Conservation (phyloP, 345 rosid species). For the Salix dunnii region DNA sequence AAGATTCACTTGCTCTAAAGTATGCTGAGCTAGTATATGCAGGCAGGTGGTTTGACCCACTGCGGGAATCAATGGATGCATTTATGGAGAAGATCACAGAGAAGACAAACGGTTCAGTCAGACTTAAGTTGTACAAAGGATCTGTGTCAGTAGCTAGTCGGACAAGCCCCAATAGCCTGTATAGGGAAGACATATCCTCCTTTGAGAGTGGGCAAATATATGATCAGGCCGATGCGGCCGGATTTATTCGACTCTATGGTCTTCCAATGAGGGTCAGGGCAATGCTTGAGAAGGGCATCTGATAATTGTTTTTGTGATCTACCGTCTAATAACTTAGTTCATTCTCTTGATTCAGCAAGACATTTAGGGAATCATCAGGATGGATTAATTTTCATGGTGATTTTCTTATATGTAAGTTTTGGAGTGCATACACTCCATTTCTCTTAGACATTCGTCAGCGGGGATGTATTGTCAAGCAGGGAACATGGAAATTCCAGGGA, state of each 20-base stretch:
- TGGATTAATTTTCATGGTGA: not conserved
- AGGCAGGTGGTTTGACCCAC: conserved; percentile 92
- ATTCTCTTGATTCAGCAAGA: not conserved
- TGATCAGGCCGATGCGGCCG: conserved; percentile 91
- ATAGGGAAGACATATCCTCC: conserved; percentile 84
- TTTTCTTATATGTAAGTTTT: not conserved
- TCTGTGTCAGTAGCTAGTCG: conserved; percentile 60
- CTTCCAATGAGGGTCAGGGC: conserved; percentile 84
- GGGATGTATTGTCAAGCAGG: not conserved
- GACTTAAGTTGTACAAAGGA: conserved; percentile 77
- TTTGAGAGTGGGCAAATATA: conserved; percentile 80
- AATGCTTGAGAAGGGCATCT: conserved; percentile 63
- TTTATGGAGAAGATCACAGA: conserved; percentile 79
- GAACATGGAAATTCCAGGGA: not conserved
- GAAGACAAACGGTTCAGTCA: conserved; percentile 71
- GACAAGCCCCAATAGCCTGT: conserved; percentile 66
- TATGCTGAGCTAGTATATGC: conserved; percentile 93
- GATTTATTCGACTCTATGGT: conserved; percentile 71
- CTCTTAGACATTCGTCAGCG: not conserved
- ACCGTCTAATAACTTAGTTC: not conserved
- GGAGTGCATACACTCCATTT: not conserved
- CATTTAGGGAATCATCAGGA: not conserved
- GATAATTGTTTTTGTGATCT: conserved; percentile 3
- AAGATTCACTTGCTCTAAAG: conserved; percentile 72
- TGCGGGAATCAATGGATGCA: conserved; percentile 75